These are phyloP conservation scores for Penicillium sumatraense DNA, from an alignment of 2,329 filamentous ascomycete species.

Conservation along the genomic window DNA sequence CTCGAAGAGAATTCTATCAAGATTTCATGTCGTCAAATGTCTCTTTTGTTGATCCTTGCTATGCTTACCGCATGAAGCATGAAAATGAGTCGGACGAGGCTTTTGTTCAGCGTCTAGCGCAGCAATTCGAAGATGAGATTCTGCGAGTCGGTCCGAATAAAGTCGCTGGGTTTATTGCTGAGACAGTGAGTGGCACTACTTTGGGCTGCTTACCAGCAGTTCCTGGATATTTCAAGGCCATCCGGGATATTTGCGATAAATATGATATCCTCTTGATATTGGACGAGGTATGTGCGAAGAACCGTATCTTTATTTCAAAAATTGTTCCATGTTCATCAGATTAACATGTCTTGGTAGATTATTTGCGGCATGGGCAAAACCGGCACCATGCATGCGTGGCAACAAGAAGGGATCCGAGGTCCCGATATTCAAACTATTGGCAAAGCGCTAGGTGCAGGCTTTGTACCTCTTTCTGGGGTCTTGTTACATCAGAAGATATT, in stretches of 20 bases:
- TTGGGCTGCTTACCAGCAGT: slow-evolving; percentile 68
- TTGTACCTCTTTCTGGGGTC: slow-evolving; percentile 52
- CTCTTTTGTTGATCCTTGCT: slow-evolving; percentile 30
- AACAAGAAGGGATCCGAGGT: slow-evolving; percentile 54
- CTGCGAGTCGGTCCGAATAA: slow-evolving; percentile 50
- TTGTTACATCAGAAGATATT: slow-evolving; percentile 54
- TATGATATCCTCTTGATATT: slow-evolving; percentile 72
- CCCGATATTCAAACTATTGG: slow-evolving; percentile 62
- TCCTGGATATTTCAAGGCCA: slow-evolving; percentile 68
- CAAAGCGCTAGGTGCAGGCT: slow-evolving; percentile 56
- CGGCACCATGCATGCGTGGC: slow-evolving; percentile 51
- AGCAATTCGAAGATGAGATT: slow-evolving; percentile 56
- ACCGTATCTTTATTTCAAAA: background rate
- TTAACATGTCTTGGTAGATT: slow-evolving; percentile 7
- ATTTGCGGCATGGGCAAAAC: slow-evolving; percentile 65
- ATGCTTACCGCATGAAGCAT: slow-evolving; percentile 43
- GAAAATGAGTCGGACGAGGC: slow-evolving; percentile 43
- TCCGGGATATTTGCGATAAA: slow-evolving; percentile 67
- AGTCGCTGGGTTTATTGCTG: slow-evolving; percentile 52
- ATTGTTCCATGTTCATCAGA: background rate
- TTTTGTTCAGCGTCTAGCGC: slow-evolving; percentile 47
- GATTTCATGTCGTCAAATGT: slow-evolving; percentile 35
- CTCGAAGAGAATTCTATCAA: slow-evolving; percentile 39
- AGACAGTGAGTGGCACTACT: slow-evolving; percentile 38
- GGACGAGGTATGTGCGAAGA: slow-evolving; percentile 62